These are phyloP conservation scores for Ustilago tritici DNA, from an alignment of 1,284 basidiomycete species.

Conservation along the genomic window DNA sequence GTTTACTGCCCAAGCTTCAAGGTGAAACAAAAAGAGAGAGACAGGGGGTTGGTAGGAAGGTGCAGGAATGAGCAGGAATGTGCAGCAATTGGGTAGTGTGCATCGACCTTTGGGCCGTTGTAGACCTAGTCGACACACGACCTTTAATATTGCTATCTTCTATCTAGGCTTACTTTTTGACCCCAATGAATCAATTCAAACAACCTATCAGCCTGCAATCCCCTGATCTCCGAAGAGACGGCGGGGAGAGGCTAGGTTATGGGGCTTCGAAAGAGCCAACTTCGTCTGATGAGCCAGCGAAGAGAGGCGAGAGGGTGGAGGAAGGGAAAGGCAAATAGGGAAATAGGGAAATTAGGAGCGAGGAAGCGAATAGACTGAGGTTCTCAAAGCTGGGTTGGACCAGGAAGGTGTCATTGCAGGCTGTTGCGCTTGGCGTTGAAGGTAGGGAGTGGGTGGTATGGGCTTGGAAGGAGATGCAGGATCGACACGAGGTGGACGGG, in stretches of 20 bases:
- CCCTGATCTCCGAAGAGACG: slow-evolving; percentile 1
- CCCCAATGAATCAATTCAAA: slow-evolving; percentile 37
- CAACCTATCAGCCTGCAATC: slow-evolving; percentile 52
- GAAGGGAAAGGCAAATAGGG: not conserved
- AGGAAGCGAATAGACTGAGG: not conserved
- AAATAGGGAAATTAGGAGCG: not conserved
- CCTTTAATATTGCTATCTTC: slow-evolving; percentile 48
- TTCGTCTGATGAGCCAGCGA: not conserved
- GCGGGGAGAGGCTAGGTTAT: slow-evolving; percentile 39
- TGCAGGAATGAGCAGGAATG: slow-evolving; percentile 8
- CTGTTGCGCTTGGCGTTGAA: not conserved
- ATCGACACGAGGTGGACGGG: not conserved
- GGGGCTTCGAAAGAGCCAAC: slow-evolving; percentile 57
- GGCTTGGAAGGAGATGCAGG: not conserved
- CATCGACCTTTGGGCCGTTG: slow-evolving; percentile 32
- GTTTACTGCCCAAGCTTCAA: not conserved
- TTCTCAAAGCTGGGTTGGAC: not conserved
- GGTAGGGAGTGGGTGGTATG: not conserved
- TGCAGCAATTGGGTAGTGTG: slow-evolving; percentile 58
- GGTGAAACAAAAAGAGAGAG: not conserved
- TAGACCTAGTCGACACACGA: slow-evolving; percentile 45
- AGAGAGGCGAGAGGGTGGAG: not conserved
- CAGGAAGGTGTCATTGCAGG: not conserved
- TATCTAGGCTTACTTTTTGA: slow-evolving; percentile 59
- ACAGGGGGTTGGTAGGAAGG: not conserved